phyloP scores from a whole-genome alignment of 192 early-diverging fungal species.

The Dimargaris xerosporica region DNA sequence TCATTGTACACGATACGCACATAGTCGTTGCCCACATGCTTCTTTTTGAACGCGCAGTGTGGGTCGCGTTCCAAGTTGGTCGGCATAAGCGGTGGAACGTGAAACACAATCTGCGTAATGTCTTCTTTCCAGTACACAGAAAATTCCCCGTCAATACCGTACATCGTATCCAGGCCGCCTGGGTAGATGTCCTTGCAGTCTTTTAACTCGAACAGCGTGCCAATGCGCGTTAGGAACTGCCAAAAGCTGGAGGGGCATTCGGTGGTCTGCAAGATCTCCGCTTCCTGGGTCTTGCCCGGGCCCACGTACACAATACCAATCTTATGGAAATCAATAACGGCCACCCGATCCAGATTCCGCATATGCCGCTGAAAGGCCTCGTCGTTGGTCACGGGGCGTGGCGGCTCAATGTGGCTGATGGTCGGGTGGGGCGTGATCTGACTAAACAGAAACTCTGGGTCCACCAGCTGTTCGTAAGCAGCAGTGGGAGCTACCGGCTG shows the following conservation, averaged over 20 bases:
- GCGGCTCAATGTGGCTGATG: constrained; percentile 35
- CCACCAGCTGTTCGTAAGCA: constrained; percentile 15
- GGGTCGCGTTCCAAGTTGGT: constrained; percentile 56
- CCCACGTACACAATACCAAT: constrained; percentile 89
- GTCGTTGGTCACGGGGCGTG: constrained; percentile 50
- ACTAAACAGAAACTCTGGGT: constrained; percentile 43
- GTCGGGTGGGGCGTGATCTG: constrained; percentile 66
- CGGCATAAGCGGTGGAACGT: constrained; percentile 91
- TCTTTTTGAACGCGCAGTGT: constrained; percentile 70
- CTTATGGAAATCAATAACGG: constrained; percentile 89
- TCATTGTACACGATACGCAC: constrained; percentile 92
- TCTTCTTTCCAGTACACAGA: constrained; percentile 71
- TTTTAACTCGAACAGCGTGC: constrained; percentile 50
- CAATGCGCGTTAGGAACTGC: constrained; percentile 67
- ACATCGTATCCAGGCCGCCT: constrained; percentile 73
- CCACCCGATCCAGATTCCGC: constrained; percentile 69
- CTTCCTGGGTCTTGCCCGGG: constrained; percentile 66
- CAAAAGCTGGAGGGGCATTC: constrained; percentile 79
- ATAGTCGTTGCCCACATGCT: constrained; percentile 96
- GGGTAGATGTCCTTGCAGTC: constrained; percentile 55
- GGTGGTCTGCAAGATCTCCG: constrained; percentile 73
- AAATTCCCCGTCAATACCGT: constrained; percentile 72
- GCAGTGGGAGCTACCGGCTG: background rate
- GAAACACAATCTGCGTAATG: constrained; percentile 80
- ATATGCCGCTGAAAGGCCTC: constrained; percentile 61